Evolutionary conservation across 192 early-diverging fungal species (phyloP).

Genomic region (Kickxella alabastrina): DNA sequence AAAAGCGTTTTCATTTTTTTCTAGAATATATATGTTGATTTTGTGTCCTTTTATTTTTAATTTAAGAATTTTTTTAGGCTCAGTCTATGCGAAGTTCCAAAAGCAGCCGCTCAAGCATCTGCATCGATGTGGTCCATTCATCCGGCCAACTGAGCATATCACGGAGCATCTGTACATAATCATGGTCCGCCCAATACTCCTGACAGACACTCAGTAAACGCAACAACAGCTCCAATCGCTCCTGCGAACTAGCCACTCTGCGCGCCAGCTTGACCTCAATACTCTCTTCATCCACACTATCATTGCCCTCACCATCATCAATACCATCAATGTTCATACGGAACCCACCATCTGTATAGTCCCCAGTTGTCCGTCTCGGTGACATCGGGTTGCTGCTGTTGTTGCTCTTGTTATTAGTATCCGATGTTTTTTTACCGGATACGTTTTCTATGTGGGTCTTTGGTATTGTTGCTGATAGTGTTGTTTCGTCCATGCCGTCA

Average conservation of each 20-base stretch:
- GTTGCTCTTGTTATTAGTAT: no score
- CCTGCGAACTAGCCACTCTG: conserved; percentile 31
- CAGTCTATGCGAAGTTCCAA: conserved; percentile 47
- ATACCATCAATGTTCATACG: conserved; percentile 31
- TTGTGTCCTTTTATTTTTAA: no score
- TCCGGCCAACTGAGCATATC: conserved; percentile 49
- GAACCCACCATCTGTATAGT: conserved; percentile 5
- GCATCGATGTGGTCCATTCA: conserved; percentile 53
- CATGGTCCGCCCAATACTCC: conserved; percentile 53
- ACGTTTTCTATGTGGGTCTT: neutral
- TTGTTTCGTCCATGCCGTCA: conserved; percentile 29
- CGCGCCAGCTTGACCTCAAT: conserved; percentile 33
- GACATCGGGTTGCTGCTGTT: neutral
- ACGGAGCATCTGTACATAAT: conserved; percentile 38
- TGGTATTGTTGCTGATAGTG: no score
- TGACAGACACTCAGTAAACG: conserved; percentile 37
- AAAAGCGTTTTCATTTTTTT: neutral
- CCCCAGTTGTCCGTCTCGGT: no score
- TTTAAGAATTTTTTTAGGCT: no score
- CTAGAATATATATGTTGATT: no score
- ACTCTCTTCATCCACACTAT: conserved; percentile 4
- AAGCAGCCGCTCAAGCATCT: conserved; percentile 49
- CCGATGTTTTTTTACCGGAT: no score
- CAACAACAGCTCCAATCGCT: conserved; percentile 32
- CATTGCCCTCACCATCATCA: conserved; percentile 8